These are phyloP conservation scores for Paramarasmius palmivorus DNA, from an alignment of 1,284 basidiomycete genomes.

Conservation along the genomic window DNA sequence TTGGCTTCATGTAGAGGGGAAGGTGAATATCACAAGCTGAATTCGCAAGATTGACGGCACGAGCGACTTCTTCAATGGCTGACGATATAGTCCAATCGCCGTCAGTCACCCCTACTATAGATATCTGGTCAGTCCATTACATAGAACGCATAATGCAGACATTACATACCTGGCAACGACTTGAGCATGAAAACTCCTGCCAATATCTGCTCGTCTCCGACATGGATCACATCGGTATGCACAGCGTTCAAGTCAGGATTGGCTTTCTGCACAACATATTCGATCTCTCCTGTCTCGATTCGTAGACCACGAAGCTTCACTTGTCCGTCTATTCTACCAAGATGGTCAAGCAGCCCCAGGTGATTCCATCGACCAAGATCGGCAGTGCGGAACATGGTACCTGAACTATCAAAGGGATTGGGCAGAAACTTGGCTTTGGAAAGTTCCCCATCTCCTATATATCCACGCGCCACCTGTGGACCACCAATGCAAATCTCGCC, in stretches of 20 bases:
- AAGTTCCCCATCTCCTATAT: slow-evolving; percentile 5
- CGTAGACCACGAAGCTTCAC: slow-evolving; percentile 14
- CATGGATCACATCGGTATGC: neutral
- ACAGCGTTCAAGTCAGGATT: neutral
- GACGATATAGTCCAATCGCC: neutral
- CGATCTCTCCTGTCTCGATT: slow-evolving; percentile 14
- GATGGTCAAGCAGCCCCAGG: slow-evolving; percentile 9
- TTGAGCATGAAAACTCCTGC: neutral
- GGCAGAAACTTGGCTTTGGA: slow-evolving; percentile 9
- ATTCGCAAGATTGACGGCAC: neutral
- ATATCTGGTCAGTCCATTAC: too few relatives aligned
- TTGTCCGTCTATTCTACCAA: slow-evolving; percentile 10
- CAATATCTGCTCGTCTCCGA: neutral
- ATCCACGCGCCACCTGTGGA: slow-evolving; percentile 12
- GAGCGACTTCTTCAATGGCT: neutral
- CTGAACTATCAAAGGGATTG: neutral
- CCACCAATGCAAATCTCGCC: slow-evolving; percentile 12
- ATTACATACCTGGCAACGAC: too few relatives aligned
- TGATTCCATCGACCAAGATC: slow-evolving; percentile 11
- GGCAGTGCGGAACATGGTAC: slow-evolving; percentile 11
- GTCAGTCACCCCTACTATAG: too few relatives aligned
- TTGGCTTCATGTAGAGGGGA: slow-evolving; percentile 2
- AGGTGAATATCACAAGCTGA: neutral
- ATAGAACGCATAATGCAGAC: too few relatives aligned
- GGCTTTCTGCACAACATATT: slow-evolving; percentile 5